These are phyloP conservation scores for Mucor racemosus DNA, from an alignment of 371 early-diverging fungal genomes.

Conservation along the genomic window DNA sequence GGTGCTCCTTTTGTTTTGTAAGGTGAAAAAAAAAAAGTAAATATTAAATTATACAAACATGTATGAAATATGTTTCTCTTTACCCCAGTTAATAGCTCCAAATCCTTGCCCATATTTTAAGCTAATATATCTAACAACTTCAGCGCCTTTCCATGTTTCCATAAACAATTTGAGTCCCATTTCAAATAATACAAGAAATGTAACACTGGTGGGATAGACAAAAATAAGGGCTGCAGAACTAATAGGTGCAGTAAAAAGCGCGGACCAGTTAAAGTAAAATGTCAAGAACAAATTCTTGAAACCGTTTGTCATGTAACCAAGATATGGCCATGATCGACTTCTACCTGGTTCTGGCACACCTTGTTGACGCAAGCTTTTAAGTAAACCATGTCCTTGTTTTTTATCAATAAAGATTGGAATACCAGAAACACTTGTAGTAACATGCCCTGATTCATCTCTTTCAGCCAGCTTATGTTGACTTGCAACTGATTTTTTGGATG, in stretches of 20 bases:
- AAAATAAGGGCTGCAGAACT: conserved; percentile 29
- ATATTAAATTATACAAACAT: neutral
- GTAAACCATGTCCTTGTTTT: neutral
- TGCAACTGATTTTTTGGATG: neutral
- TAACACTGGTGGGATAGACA: conserved; percentile 27
- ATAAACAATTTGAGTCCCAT: conserved; percentile 33
- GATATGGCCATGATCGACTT: conserved; percentile 20
- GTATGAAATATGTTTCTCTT: neutral
- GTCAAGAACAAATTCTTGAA: conserved; percentile 31
- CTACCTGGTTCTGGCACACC: conserved; percentile 24
- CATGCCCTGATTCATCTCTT: conserved; percentile 10
- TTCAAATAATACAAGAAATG: conserved; percentile 29
- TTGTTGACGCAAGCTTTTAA: conserved; percentile 4
- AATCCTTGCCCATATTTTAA: conserved; percentile 37
- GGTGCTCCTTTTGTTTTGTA: conserved; percentile 23
- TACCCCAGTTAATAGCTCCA: conserved; percentile 47
- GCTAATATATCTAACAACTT: conserved; percentile 23
- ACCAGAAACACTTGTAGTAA: conserved; percentile 12
- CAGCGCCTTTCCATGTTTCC: conserved; percentile 31
- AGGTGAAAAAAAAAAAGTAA: neutral
- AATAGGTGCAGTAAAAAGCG: conserved; percentile 33
- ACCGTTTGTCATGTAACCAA: conserved; percentile 28
- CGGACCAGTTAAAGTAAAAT: conserved; percentile 39
- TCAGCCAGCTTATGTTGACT: neutral
- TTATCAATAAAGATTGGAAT: conserved; percentile 15